Conservation (phyloP, 108 stramenopile species). For the Stephanodiscus triporus region DNA sequence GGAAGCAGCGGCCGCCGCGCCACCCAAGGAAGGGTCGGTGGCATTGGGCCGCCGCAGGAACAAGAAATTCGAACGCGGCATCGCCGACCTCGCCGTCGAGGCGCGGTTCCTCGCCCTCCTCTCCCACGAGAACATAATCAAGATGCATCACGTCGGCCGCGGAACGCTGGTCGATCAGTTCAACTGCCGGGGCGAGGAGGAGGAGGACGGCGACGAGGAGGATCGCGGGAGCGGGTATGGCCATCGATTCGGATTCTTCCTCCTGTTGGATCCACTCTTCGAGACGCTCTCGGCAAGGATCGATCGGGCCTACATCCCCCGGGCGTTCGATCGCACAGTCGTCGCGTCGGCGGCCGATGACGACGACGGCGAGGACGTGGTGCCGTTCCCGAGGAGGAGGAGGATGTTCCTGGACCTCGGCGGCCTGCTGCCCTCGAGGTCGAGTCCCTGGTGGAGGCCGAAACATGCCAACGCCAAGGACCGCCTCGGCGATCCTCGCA, state of each 20-base stretch:
- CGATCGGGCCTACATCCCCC: slow-evolving; percentile 2
- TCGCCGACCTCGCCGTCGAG: slow-evolving; percentile 45
- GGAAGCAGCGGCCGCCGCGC: background rate
- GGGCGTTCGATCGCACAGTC: slow-evolving; percentile 1
- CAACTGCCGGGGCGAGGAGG: slow-evolving; percentile 26
- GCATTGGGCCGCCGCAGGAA: too few relatives aligned
- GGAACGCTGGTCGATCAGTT: slow-evolving; percentile 25
- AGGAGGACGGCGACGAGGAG: background rate
- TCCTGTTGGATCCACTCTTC: slow-evolving; percentile 34
- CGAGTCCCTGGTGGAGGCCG: background rate
- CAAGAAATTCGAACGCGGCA: slow-evolving; percentile 31
- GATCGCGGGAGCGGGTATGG: background rate
- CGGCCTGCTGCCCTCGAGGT: background rate
- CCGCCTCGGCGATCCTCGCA: background rate
- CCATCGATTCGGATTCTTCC: slow-evolving; percentile 30
- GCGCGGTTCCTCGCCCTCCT: slow-evolving; percentile 27
- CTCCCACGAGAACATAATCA: slow-evolving; percentile 36
- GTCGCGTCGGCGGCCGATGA: background rate
- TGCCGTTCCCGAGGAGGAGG: background rate
- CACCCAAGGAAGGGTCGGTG: too few relatives aligned
- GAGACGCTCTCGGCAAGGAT: slow-evolving; percentile 35
- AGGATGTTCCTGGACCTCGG: background rate
- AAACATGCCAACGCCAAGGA: background rate
- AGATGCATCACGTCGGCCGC: slow-evolving; percentile 13
- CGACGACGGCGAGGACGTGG: background rate